Evolutionary conservation across 257 asterid genomes (phyloP), one percentile per base, ranked within the genome.

Genomic region (Lycium barbarum): DNA sequence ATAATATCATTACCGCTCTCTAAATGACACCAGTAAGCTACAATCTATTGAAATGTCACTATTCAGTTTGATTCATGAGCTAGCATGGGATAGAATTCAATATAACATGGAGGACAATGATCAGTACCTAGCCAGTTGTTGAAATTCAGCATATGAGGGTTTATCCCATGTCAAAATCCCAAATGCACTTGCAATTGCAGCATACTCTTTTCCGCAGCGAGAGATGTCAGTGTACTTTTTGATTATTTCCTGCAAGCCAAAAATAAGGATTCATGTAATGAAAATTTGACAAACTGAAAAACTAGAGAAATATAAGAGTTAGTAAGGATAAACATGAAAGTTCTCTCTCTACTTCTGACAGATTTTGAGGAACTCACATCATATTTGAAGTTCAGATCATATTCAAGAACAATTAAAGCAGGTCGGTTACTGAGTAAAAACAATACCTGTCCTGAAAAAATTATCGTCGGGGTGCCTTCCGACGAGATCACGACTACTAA

Each of bases 121-220:
- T 20, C 54, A 83, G 15, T 89, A 96, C 99, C 91, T 87, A 71
- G 98, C 94, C 91, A 70, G 54, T 17, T 88, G 91, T 81, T 93
- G 97, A 85, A 95, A 96, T 74, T 96, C 99, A 18, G 92, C 35
- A 84, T 88, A 92, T 0, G 92, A 90, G 68, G 99, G 99, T n/a
- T 80, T 92, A 82, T 96, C 94, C 99, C 98, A 96, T 18, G 98
- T 92, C 91, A 95, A 91, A 62, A 88, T 90, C 88, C 98, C 99
- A 45, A 93, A 88, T 83, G 98, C 91, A 95, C 97, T 95, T 43
- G 98, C 98, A 84, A 93, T 86, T 59, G 97, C 93, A 5, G 97
- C 94, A 83, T 96, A 91, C 91, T 54, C 90, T 53, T 86, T 85
- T 53, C 97, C 97, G 26, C 88, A 88, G 71, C 93, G 91, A 1